Conservation (phyloP, 495 filamentous ascomycete species). For the Penicillium canariense region DNA sequence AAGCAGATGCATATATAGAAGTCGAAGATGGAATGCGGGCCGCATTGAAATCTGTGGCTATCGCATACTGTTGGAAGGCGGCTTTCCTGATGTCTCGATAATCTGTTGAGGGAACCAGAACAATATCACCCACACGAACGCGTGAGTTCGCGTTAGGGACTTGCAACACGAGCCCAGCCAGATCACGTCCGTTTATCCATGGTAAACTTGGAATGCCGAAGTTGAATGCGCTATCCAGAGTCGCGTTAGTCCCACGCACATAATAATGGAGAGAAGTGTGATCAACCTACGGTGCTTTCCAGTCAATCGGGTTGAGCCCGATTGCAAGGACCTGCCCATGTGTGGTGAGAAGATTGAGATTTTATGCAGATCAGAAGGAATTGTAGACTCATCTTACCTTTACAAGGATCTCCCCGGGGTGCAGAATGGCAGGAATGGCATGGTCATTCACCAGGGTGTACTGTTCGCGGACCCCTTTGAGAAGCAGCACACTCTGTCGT, state of each 20-base stretch:
- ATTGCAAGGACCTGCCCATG: slow-evolving; percentile 46
- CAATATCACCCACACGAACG: slow-evolving; percentile 53
- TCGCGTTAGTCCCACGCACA: slow-evolving; percentile 6
- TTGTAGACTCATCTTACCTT: slow-evolving; percentile 27
- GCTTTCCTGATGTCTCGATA: slow-evolving; percentile 68
- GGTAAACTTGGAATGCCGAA: slow-evolving; percentile 63
- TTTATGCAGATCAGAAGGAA: neutral
- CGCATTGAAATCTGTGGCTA: slow-evolving; percentile 61
- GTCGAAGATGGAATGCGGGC: slow-evolving; percentile 52
- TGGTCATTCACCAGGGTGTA: slow-evolving; percentile 47
- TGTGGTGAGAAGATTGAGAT: slow-evolving; percentile 2
- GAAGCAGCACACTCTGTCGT: slow-evolving; percentile 35
- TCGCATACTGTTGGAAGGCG: slow-evolving; percentile 66
- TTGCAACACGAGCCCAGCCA: slow-evolving; percentile 57
- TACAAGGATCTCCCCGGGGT: slow-evolving; percentile 54
- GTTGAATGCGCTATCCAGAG: slow-evolving; percentile 50
- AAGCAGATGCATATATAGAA: slow-evolving; percentile 52
- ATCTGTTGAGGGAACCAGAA: slow-evolving; percentile 66
- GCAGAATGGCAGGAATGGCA: slow-evolving; percentile 43
- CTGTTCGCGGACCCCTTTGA: slow-evolving; percentile 36
- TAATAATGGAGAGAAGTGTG: neutral
- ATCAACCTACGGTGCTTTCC: slow-evolving; percentile 62
- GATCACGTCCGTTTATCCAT: slow-evolving; percentile 65
- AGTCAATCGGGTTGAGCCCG: slow-evolving; percentile 70
- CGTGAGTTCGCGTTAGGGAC: slow-evolving; percentile 41